phyloP scores from a whole-genome alignment of 2,329 filamentous ascomycete species.

The Aspergillus transmontanensis region DNA sequence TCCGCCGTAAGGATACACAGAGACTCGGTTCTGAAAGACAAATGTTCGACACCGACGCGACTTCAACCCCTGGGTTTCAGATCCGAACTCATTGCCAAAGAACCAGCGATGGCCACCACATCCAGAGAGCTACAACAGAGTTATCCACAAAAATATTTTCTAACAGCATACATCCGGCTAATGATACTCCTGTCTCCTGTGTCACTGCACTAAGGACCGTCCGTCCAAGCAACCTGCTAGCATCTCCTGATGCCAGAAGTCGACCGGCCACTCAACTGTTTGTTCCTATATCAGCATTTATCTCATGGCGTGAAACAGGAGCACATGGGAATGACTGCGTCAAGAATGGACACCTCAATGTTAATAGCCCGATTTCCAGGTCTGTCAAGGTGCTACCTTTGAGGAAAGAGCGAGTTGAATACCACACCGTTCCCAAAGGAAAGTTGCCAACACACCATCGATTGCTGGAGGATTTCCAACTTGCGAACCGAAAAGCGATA shows the following conservation, averaged over 20 bases:
- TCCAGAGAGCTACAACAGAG: background rate
- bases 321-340: background rate
- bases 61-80: background rate
- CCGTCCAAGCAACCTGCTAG: background rate
- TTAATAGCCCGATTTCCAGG: no score
- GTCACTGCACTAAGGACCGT: background rate
- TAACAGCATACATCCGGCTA: background rate
- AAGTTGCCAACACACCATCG: background rate
- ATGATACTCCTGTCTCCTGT: background rate
- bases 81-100: background rate
- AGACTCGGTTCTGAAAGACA: background rate
- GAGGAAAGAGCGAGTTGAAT: background rate
- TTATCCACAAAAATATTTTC: background rate
- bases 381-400: background rate
- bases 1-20: background rate
- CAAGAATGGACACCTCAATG: background rate
- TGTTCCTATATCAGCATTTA: background rate
- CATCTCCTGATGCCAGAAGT: background rate
- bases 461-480: background rate
- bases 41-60: background rate
- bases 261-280: constrained; percentile 1
- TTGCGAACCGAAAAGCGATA: background rate
- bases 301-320: background rate
- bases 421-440: background rate
- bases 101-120: background rate